Base-by-base conservation (phyloP, 345 rosid species). In the Microcos paniculata region DNA sequence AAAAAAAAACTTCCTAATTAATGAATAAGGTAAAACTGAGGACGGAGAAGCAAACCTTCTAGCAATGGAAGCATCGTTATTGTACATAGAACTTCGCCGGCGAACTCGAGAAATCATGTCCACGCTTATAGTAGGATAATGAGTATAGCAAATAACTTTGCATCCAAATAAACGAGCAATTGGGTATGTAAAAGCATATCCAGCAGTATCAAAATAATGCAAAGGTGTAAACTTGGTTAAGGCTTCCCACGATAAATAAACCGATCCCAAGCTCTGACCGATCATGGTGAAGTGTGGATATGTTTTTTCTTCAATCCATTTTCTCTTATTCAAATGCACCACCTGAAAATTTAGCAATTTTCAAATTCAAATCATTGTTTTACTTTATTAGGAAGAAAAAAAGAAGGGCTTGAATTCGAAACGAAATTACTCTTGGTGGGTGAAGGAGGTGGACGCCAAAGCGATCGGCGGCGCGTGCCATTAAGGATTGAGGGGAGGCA, bases 31-130 rank as follows among this genome's bases (percentile, higher is more conserved):
- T 8, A 2, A 45, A 45, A 26, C 15, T 42, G 19, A 15, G 59
- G 4, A 49, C 2, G n/a, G 3, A 65, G 24, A 45, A 49, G 31
- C 74, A 76, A 79, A 91, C 99, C 99, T 96, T 72, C 71, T 87
- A 51, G 96, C 88, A 82, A 96, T 89, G 0, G 81, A 79, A 52
- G 90, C 84, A 49, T 90, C 81, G 35, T 96, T 93, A 73, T 96
- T 96, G 83, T 96, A 96, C 96, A 87, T 89, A 2, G 93, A 88
- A 76, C 82, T 89, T 13, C 89, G 80, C 14, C 82, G 81, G 71
- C 85, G 91, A 63, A 96, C 98, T 66, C 98, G 94, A 77, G 93
- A 91, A 68, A 96, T 77, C 98, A 96, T 93, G 76, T 96, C 99
- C 75, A 85, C 76, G 77, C 98, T 93, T 70, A 96, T 93, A 5